phyloP scores from a whole-genome alignment of 2,329 filamentous ascomycete genomes.

The Colletotrichum plurivorum region DNA sequence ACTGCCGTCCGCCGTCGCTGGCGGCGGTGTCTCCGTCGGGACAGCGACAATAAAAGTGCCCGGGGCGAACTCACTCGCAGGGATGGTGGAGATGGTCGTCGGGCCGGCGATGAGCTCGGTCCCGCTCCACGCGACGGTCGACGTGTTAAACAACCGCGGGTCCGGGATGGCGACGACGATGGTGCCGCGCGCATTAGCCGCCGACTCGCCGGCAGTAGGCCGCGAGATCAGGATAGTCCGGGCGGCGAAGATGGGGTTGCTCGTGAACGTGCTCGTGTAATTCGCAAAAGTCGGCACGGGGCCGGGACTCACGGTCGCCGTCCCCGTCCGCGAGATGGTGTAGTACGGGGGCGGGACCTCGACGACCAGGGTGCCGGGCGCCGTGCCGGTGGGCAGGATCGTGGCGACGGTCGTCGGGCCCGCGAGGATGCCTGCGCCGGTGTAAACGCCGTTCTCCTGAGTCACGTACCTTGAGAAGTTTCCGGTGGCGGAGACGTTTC shows the following conservation, averaged over 20 bases:
- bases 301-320: neutral
- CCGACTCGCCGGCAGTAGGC: slow-evolving; percentile 13
- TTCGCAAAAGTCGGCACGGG: slow-evolving; percentile 10
- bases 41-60: slow-evolving; percentile 24
- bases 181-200: slow-evolving; percentile 16
- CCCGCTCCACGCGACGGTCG: slow-evolving; percentile 25
- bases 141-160: slow-evolving; percentile 26
- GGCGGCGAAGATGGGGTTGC: slow-evolving; percentile 18
- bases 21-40: neutral
- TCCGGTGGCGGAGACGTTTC: neutral
- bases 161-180: slow-evolving; percentile 31
- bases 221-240: slow-evolving; percentile 27
- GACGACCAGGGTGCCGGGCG: slow-evolving; percentile 15
- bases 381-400: neutral
- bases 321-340: slow-evolving; percentile 20
- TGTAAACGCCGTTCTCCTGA: slow-evolving; percentile 21
- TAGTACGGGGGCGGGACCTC: slow-evolving; percentile 29
- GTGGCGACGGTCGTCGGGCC: slow-evolving; percentile 26
- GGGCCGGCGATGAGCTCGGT: neutral
- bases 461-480: slow-evolving; percentile 28
- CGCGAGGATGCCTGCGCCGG: slow-evolving; percentile 16
- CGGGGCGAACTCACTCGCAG: slow-evolving; percentile 11
- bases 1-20: neutral
- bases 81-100: slow-evolving; percentile 35
- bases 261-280: slow-evolving; percentile 22